phyloP scores from a whole-genome alignment of 345 rosid genomes.

The Nasturtium officinale region DNA sequence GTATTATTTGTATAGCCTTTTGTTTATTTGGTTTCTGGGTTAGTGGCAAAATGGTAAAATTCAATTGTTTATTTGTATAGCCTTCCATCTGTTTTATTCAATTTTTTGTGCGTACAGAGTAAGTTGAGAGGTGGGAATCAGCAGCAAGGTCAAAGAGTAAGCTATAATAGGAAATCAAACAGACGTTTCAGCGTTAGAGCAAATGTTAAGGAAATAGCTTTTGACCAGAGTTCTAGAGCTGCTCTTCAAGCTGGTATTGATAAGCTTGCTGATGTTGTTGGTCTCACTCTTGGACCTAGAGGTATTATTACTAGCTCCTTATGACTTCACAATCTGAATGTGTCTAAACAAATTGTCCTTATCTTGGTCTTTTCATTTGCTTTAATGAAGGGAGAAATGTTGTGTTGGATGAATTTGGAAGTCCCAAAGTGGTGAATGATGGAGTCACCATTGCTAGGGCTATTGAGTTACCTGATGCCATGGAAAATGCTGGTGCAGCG shows the following conservation, averaged over 20 bases:
- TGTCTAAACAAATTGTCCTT: too few species aligned
- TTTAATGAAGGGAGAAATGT: constrained; percentile 79
- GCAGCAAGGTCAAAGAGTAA: constrained; percentile 57
- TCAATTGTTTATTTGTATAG: too few species aligned
- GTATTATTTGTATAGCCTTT: background rate
- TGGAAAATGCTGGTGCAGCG: constrained; percentile 99
- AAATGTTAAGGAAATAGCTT: constrained; percentile 80
- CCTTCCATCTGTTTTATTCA: background rate
- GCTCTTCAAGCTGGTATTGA: constrained; percentile 93
- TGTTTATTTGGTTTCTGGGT: background rate
- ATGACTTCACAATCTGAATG: too few species aligned
- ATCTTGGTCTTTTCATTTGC: background rate
- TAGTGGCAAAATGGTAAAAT: background rate
- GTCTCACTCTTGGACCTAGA: constrained; percentile 95
- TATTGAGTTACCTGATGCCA: constrained; percentile 85
- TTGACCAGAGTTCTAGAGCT: constrained; percentile 78
- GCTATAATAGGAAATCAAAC: constrained; percentile 50
- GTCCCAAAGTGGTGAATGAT: constrained; percentile 96
- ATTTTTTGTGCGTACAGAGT: constrained; percentile 51
- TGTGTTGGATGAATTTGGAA: constrained; percentile 94
- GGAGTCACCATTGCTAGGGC: constrained; percentile 98
- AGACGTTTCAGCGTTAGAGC: constrained; percentile 75
- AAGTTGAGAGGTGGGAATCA: constrained; percentile 53
- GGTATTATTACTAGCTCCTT: too few species aligned
- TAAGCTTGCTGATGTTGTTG: constrained; percentile 93